Evolutionary conservation across 331 rosid species (phyloP).

Genomic region (Phaseolus coccineus): DNA sequence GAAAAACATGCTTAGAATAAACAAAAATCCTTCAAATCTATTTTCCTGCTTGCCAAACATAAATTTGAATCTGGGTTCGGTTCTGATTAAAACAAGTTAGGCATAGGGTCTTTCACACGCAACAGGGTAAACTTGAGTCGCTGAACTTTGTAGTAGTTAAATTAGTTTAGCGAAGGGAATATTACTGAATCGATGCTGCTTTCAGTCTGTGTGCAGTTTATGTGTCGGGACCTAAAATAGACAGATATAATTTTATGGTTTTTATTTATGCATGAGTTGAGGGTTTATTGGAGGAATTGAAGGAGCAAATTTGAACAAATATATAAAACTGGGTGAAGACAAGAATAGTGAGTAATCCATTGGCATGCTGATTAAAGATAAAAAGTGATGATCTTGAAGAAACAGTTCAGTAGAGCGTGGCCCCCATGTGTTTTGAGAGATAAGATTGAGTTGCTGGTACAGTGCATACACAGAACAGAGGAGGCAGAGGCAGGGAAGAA

Average conservation of each 20-base stretch:
- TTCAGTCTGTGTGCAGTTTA: constrained; percentile 16
- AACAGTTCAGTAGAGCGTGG: neutral
- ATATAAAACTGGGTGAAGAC: neutral
- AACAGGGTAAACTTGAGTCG: neutral
- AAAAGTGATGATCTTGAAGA: neutral
- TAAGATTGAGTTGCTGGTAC: constrained; percentile 19
- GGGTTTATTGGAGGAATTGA: neutral
- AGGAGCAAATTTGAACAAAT: neutral
- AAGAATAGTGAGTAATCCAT: neutral
- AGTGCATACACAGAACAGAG: neutral
- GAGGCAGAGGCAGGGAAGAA: neutral
- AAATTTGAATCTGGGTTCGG: neutral
- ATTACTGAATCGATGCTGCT: neutral
- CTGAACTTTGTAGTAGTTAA: constrained; percentile 38
- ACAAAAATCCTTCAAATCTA: constrained; percentile 36
- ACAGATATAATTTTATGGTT: neutral
- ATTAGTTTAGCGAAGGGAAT: constrained; percentile 33
- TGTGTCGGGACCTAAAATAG: constrained; percentile 27
- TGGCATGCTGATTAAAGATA: neutral
- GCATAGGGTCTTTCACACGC: neutral
- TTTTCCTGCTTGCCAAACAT: neutral
- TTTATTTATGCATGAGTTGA: neutral
- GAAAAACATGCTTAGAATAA: neutral
- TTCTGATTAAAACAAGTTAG: neutral
- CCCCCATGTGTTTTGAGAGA: neutral